These are phyloP conservation scores for Aristolochia contorta DNA, from an alignment of 164 flowering plant species.

Conservation along the genomic window DNA sequence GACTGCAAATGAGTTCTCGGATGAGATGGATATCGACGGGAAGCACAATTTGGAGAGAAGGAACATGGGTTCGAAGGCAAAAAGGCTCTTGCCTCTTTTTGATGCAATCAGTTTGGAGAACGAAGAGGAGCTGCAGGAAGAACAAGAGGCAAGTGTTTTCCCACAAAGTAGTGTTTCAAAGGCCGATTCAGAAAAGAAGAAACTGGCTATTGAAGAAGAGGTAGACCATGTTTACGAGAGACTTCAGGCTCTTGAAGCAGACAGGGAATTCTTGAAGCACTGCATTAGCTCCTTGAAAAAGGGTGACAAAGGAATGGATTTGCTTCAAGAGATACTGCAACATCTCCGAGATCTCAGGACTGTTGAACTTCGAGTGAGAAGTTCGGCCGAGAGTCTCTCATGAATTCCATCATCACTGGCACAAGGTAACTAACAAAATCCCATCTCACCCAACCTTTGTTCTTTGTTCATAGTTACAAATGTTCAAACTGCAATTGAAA, in stretches of 20 bases:
- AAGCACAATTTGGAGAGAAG: conserved; percentile 32
- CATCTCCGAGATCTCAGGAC: conserved; percentile 71
- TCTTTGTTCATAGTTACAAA: too few relatives aligned
- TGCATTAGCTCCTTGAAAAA: conserved; percentile 74
- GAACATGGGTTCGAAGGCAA: conserved; percentile 37
- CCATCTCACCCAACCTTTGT: too few relatives aligned
- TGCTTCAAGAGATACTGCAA: conserved; percentile 79
- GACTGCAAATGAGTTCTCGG: conserved; percentile 33
- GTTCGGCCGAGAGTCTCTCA: conserved; percentile 24
- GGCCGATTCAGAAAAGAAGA: conserved; percentile 26
- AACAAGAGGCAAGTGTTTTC: conserved; percentile 22
- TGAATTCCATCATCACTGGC: conserved; percentile 9
- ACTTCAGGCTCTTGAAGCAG: conserved; percentile 84
- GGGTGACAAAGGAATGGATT: conserved; percentile 82
- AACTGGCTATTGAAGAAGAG: conserved; percentile 56
- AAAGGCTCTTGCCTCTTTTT: conserved; percentile 69
- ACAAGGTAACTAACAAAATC: neutral
- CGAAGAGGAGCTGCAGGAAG: conserved; percentile 25
- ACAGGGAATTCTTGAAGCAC: conserved; percentile 71
- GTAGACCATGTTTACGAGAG: conserved; percentile 82
- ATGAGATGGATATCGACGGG: conserved; percentile 25
- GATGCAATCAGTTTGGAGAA: conserved; percentile 46
- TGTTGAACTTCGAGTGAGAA: conserved; percentile 62
- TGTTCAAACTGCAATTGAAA: too few relatives aligned
- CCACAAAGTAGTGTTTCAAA: conserved; percentile 18